Evolutionary conservation across 192 early-diverging fungal species (phyloP).

Genomic region (Linderina pennispora): DNA sequence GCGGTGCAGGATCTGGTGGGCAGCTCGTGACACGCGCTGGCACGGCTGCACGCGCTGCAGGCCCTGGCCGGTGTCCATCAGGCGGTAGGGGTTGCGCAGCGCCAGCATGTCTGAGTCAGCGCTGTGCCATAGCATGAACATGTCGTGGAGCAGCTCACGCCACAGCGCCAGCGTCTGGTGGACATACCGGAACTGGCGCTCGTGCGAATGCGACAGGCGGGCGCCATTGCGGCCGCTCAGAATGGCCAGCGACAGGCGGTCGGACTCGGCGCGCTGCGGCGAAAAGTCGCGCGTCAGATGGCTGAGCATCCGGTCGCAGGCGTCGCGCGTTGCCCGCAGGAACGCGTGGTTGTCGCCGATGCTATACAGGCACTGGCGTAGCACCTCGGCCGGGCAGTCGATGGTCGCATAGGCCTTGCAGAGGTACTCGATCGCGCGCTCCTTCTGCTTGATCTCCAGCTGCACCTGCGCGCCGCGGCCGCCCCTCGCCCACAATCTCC

Average conservation of each 20-base stretch:
- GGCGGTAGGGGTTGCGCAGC: conserved; percentile 67
- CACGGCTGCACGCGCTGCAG: conserved; percentile 91
- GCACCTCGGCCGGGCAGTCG: conserved; percentile 57
- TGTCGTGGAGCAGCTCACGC: conserved; percentile 94
- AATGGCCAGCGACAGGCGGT: conserved; percentile 73
- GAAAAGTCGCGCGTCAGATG: conserved; percentile 71
- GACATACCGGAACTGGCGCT: conserved; percentile 90
- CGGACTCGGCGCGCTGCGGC: conserved; percentile 54
- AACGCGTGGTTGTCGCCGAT: conserved; percentile 98
- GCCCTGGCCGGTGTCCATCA: conserved; percentile 96
- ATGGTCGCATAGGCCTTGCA: conserved; percentile 68
- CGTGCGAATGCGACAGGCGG: conserved; percentile 87
- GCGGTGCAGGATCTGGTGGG: conserved; percentile 85
- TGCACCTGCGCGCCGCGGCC: conserved; percentile 64
- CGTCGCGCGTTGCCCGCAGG: conserved; percentile 83
- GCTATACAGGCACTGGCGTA: conserved; percentile 85
- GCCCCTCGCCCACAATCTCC: conserved; percentile 65
- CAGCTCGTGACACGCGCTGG: conserved; percentile 71
- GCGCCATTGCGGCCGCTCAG: conserved; percentile 74
- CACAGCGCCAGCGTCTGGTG: conserved; percentile 91
- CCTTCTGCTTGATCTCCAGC: conserved; percentile 83
- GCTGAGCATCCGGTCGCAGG: conserved; percentile 85
- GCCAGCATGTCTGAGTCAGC: conserved; percentile 84
- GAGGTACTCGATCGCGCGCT: conserved; percentile 83
- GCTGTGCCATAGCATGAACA: conserved; percentile 93